phyloP scores from a whole-genome alignment of 1,139 yeast species.

The Spencermartinsiella ligniputridi region DNA sequence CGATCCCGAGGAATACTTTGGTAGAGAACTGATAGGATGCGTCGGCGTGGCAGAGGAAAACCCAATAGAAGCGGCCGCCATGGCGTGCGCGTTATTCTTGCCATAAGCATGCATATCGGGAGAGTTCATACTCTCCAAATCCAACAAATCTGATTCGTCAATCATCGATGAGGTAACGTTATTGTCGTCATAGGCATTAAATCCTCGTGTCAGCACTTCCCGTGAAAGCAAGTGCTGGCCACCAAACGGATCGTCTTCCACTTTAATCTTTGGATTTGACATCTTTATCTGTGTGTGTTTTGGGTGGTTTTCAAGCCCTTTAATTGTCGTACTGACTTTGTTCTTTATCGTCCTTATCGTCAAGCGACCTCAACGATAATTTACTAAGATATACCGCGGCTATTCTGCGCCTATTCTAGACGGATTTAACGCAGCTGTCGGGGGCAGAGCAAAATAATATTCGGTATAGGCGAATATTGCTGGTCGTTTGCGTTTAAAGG shows the following conservation, averaged over 20 bases:
- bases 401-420: too few species aligned
- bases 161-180: conserved; percentile 24
- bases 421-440: too few species aligned
- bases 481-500: too few species aligned
- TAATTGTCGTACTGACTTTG: too few species aligned
- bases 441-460: too few species aligned
- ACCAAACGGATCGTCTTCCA: conserved; percentile 1
- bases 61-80: conserved; percentile 20
- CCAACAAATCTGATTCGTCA: conserved; percentile 31
- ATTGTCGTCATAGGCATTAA: conserved; percentile 27
- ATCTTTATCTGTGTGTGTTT: background rate
- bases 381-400: too few species aligned
- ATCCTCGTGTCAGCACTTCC: conserved; percentile 26
- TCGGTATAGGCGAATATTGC: too few species aligned
- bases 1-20: conserved; percentile 1
- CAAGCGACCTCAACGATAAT: too few species aligned
- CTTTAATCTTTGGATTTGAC: conserved; percentile 3
- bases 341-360: too few species aligned
- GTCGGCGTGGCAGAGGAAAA: conserved; percentile 15
- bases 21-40: conserved; percentile 5
- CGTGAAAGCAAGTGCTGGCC: conserved; percentile 20
- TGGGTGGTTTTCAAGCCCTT: too few species aligned
- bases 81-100: conserved; percentile 8
- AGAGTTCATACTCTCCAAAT: conserved; percentile 23
- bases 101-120: conserved; percentile 17